phyloP scores from a whole-genome alignment of 768 basidiomycete genomes.

The Infundibulicybe gibba region DNA sequence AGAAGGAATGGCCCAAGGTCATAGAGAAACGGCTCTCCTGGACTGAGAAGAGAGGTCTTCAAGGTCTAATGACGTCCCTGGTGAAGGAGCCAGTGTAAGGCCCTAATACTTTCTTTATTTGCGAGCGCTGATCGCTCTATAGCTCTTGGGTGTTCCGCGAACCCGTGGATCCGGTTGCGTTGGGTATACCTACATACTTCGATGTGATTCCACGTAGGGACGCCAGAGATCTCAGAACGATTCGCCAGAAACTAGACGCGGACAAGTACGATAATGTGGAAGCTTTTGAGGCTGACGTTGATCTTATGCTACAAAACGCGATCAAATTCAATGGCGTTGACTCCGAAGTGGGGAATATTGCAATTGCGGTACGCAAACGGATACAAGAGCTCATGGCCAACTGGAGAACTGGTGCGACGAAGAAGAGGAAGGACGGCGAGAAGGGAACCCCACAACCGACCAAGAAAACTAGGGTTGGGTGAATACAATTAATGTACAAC shows the following conservation, averaged over 20 bases:
- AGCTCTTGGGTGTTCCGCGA: slow-evolving; percentile 79
- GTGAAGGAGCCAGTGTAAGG: slow-evolving; percentile 59
- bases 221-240: slow-evolving; percentile 82
- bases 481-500: slow-evolving; percentile 17
- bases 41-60: slow-evolving; percentile 78
- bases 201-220: slow-evolving; percentile 82
- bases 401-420: slow-evolving; percentile 46
- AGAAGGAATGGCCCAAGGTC: slow-evolving; percentile 83
- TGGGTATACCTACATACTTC: slow-evolving; percentile 86
- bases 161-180: slow-evolving; percentile 82
- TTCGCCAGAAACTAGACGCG: slow-evolving; percentile 73
- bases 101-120: slow-evolving; percentile 9
- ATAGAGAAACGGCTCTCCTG: slow-evolving; percentile 70
- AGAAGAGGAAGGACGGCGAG: slow-evolving; percentile 77
- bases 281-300: slow-evolving; percentile 80
- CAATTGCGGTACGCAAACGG: slow-evolving; percentile 46
- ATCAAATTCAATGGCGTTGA: slow-evolving; percentile 83
- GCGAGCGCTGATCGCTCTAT: slow-evolving; percentile 7
- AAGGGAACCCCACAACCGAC: slow-evolving; percentile 56
- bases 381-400: slow-evolving; percentile 48
- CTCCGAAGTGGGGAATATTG: slow-evolving; percentile 72
- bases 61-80: slow-evolving; percentile 64
- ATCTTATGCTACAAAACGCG: slow-evolving; percentile 87
- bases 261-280: slow-evolving; percentile 82
- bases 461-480: slow-evolving; percentile 67